A percentile compares a stretch with the other conserved stretches of the same genome.
phyloP scores from a whole-genome alignment of 305 asterid species.

The Solanum aculeatissimum region DNA sequence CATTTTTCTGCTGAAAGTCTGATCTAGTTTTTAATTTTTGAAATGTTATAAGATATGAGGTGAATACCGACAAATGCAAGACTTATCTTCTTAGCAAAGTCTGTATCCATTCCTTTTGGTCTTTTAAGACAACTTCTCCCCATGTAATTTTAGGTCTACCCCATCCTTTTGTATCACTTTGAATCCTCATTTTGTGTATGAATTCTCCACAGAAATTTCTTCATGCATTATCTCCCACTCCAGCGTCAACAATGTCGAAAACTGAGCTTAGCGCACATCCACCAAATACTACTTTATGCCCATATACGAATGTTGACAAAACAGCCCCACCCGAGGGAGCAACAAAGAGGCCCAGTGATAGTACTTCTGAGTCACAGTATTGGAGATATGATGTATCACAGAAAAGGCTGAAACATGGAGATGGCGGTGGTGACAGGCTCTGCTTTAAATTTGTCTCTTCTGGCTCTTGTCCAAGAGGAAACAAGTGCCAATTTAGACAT shows the following conservation, averaged over 20 bases:
- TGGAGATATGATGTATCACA: constrained; percentile 86
- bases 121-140: not conserved
- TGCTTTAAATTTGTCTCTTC: constrained; percentile 85
- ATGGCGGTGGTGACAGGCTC: constrained; percentile 50
- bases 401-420: constrained; percentile 77
- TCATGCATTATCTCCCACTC: constrained; percentile 93
- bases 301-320: constrained; percentile 36
- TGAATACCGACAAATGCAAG: not conserved
- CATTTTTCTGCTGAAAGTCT: not conserved
- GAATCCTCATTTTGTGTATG: constrained; percentile 1
- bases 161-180: not conserved
- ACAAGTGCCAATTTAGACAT: constrained; percentile 74
- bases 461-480: constrained; percentile 87
- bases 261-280: constrained; percentile 66
- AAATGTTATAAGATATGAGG: not conserved
- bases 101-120: not conserved
- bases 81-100: not conserved
- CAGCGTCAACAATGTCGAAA: constrained; percentile 73
- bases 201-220: constrained; percentile 62
- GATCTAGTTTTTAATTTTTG: not conserved
- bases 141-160: not conserved
- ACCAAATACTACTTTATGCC: constrained; percentile 62
- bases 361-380: constrained; percentile 60
- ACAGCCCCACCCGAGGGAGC: constrained; percentile 30
- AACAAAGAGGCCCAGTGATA: constrained; percentile 44